Conservation (phyloP, 768 basidiomycete species). For the Tulasnella sp. region DNA sequence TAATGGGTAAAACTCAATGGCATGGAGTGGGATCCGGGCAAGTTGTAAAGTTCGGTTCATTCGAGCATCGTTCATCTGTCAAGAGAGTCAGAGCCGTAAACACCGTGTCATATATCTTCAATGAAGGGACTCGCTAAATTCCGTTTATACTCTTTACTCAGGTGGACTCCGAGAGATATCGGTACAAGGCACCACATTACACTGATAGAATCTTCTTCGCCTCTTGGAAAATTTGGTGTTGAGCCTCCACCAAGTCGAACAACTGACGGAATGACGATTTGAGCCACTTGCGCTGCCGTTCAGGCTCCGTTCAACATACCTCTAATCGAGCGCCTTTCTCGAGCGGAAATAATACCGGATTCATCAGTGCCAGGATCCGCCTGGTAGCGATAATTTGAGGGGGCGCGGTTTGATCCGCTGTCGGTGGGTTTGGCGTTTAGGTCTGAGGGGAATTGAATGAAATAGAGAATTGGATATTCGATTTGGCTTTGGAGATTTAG, state of each 20-base stretch:
- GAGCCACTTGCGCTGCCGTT: not conserved
- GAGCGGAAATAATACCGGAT: not conserved
- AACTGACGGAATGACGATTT: not conserved
- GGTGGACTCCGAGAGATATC: not conserved
- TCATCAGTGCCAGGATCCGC: not conserved
- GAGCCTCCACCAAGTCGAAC: not conserved
- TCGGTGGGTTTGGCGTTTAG: too few relatives aligned
- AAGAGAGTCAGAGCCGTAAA: too few relatives aligned
- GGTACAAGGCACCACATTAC: not conserved
- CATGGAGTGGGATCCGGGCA: too few relatives aligned
- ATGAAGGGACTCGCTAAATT: not conserved
- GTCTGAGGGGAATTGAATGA: too few relatives aligned
- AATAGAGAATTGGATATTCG: too few relatives aligned
- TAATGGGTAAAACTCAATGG: too few relatives aligned
- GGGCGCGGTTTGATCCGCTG: not conserved
- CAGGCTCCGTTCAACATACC: not conserved
- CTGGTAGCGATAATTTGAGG: not conserved
- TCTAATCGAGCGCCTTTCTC: not conserved
- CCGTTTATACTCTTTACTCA: not conserved
- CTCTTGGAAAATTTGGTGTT: not conserved
- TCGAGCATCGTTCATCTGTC: too few relatives aligned
- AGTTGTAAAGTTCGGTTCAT: too few relatives aligned
- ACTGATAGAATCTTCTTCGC: not conserved
- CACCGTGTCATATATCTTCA: not conserved
- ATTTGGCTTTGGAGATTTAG: too few relatives aligned